These are phyloP conservation scores for Clathrospora elynae DNA, from an alignment of 2,329 filamentous ascomycete genomes.

Conservation along the genomic window DNA sequence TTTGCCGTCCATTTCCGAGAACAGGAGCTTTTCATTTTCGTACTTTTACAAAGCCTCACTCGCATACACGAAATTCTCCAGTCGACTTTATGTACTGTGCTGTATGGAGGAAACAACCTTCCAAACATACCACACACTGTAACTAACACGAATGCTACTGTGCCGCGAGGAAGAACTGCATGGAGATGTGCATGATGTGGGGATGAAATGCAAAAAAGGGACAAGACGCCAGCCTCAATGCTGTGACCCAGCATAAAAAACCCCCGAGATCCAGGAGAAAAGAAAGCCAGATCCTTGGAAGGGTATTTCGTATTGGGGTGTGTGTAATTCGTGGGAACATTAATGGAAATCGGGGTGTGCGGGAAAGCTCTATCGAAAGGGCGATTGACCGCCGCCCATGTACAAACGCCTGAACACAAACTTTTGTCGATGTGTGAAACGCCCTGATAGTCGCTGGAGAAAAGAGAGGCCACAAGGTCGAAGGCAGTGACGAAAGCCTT, in stretches of 20 bases:
- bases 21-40: constrained; percentile 20
- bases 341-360: constrained; percentile 27
- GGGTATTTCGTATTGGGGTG: constrained; percentile 35
- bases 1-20: neutral
- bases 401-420: constrained; percentile 40
- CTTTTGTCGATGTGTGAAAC: constrained; percentile 40
- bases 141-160: constrained; percentile 33
- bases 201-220: constrained; percentile 32
- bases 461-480: constrained; percentile 31
- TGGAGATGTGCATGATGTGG: constrained; percentile 15
- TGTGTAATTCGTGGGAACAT: constrained; percentile 34
- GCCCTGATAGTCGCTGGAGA: constrained; percentile 20
- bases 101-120: constrained; percentile 3
- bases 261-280: constrained; percentile 22
- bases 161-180: constrained; percentile 28
- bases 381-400: constrained; percentile 31
- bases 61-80: constrained; percentile 5
- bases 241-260: constrained; percentile 21
- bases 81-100: constrained; percentile 22
- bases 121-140: constrained; percentile 9
- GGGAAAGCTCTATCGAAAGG: constrained; percentile 30
- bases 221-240: constrained; percentile 39
- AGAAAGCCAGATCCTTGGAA: constrained; percentile 21
- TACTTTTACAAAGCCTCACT: constrained; percentile 31
- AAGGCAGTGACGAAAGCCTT: constrained; percentile 6